Conservation (phyloP, 352 stramenopile genomes). For the Stramenopiles sp. region DNA sequence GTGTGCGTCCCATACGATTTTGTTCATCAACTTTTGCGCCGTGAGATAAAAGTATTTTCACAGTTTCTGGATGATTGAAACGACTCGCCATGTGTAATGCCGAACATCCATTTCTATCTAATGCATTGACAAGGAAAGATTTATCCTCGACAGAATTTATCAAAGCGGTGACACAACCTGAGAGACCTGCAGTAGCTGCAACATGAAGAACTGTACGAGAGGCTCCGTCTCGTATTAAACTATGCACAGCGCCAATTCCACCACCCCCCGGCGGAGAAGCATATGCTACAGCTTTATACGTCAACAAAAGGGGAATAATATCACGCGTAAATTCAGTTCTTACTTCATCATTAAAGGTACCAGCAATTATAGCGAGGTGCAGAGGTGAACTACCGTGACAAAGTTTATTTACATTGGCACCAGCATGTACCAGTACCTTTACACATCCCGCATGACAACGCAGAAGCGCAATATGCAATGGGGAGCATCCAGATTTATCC, state of each 20-base stretch:
- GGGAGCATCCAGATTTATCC: background rate
- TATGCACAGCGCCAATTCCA: too few relatives aligned
- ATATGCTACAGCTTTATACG: too few relatives aligned
- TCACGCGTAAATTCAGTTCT: too few relatives aligned
- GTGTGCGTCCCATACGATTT: background rate
- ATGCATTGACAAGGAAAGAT: constrained; percentile 2
- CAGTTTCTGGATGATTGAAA: background rate
- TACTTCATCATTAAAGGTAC: too few relatives aligned
- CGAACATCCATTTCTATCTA: background rate
- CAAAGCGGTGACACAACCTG: background rate
- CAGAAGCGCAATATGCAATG: constrained; percentile 6
- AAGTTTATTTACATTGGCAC: background rate
- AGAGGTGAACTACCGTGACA: background rate
- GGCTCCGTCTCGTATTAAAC: too few relatives aligned
- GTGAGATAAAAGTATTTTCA: constrained; percentile 2
- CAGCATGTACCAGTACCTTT: background rate
- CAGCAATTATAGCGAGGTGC: constrained; percentile 1
- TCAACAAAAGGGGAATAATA: too few relatives aligned
- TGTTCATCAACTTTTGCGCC: constrained; percentile 3
- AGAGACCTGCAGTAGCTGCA: too few relatives aligned
- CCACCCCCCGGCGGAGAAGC: too few relatives aligned
- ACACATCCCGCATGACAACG: background rate
- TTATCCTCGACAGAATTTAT: constrained; percentile 6
- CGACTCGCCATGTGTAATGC: background rate
- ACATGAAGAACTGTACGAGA: too few relatives aligned